These are phyloP conservation scores for Madurella fahalii DNA, from an alignment of 2,329 filamentous ascomycete species.

Conservation along the genomic window DNA sequence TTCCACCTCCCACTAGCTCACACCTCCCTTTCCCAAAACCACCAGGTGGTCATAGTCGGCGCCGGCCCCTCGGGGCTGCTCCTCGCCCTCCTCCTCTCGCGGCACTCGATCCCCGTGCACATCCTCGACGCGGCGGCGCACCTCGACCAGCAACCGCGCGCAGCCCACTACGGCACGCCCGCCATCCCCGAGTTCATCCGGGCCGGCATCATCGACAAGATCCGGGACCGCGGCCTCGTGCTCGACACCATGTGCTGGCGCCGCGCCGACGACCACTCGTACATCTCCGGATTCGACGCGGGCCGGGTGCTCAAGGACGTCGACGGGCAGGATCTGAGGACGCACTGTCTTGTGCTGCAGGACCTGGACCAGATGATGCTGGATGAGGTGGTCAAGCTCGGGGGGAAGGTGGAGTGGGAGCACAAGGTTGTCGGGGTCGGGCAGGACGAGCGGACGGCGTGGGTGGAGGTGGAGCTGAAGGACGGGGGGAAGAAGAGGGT, in stretches of 20 bases:
- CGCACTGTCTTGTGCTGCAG: constrained; percentile 40
- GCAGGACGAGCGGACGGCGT: constrained; percentile 42
- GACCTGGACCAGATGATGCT: constrained; percentile 42
- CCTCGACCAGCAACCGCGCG: constrained; percentile 57
- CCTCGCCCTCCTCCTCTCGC: constrained; percentile 49
- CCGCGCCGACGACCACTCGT: constrained; percentile 31
- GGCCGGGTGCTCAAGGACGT: constrained; percentile 32
- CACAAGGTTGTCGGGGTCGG: constrained; percentile 44
- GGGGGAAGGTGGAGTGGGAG: constrained; percentile 40
- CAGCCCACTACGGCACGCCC: constrained; percentile 57
- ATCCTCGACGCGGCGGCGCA: constrained; percentile 52
- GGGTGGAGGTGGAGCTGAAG: constrained; percentile 40
- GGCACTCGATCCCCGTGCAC: constrained; percentile 48
- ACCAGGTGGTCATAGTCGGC: constrained; percentile 44
- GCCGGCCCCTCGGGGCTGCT: constrained; percentile 48
- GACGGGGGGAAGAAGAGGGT: constrained; percentile 34
- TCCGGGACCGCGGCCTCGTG: constrained; percentile 37
- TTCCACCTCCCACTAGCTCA: background rate
- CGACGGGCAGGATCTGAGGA: constrained; percentile 38
- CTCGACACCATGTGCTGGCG: constrained; percentile 40
- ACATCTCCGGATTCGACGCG: constrained; percentile 36
- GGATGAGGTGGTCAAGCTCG: constrained; percentile 34
- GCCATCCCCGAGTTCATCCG: constrained; percentile 54
- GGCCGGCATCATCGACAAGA: constrained; percentile 53
- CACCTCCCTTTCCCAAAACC: background rate